Percentiles rank a stretch among this genome's conserved stretches.
These are phyloP conservation scores for Striga asiatica DNA, from an alignment of 257 asterid genomes.

Conservation along the genomic window DNA sequence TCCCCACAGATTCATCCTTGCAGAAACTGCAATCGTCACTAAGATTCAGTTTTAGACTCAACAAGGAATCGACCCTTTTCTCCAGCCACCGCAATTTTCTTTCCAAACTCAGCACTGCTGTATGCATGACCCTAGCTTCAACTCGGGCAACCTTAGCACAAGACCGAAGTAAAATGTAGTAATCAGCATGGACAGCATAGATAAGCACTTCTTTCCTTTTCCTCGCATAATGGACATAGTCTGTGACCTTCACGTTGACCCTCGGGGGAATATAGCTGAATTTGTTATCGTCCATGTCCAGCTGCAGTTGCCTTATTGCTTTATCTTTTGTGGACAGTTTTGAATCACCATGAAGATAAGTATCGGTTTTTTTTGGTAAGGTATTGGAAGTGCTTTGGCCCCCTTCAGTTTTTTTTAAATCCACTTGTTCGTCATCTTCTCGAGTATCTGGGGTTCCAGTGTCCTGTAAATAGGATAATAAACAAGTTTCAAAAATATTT, in stretches of 20 bases:
- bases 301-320: conserved; percentile 44
- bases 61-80: conserved; percentile 30
- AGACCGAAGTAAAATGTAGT: conserved; percentile 54
- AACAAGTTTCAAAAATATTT: neutral
- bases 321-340: conserved; percentile 14
- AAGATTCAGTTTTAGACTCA: conserved; percentile 14
- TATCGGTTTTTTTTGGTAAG: conserved; percentile 6
- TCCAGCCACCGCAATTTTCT: conserved; percentile 54
- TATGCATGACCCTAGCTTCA: conserved; percentile 60
- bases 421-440: neutral
- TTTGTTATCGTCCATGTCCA: conserved; percentile 54
- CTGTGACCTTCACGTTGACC: conserved; percentile 22
- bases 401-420: neutral
- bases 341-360: neutral
- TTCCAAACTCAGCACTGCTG: conserved; percentile 59
- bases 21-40: conserved; percentile 6
- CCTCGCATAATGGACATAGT: conserved; percentile 40
- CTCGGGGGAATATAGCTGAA: conserved; percentile 61
- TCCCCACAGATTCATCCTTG: neutral
- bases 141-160: conserved; percentile 69
- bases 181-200: conserved; percentile 78
- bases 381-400: neutral
- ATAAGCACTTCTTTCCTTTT: conserved; percentile 34
- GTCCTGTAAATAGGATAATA: conserved; percentile 24
- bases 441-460: conserved; percentile 13